Conservation (phyloP, 805 yeast species). For the Saccharomycopsis synnaedendra region DNA sequence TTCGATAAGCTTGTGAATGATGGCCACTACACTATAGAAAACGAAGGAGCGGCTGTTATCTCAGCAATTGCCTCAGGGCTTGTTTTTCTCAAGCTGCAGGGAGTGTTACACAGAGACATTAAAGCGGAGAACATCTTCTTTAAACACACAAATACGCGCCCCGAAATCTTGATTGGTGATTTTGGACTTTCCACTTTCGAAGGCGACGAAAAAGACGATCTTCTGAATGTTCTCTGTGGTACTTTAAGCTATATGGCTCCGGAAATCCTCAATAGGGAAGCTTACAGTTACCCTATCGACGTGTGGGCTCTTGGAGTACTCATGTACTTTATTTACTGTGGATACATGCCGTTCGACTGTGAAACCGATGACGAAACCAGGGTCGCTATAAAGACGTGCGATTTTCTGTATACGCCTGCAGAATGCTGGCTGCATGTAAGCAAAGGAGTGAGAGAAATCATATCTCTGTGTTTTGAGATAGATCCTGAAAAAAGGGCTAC, state of each 20-base stretch:
- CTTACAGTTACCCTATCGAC: slow-evolving; percentile 53
- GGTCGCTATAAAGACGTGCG: slow-evolving; percentile 48
- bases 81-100: slow-evolving; percentile 43
- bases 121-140: slow-evolving; percentile 74
- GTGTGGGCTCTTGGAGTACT: slow-evolving; percentile 72
- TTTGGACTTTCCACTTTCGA: slow-evolving; percentile 54
- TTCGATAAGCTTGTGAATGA: slow-evolving; percentile 44
- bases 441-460: slow-evolving; percentile 43
- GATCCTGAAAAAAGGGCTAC: slow-evolving; percentile 36
- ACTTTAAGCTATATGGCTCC: slow-evolving; percentile 73
- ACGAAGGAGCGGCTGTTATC: slow-evolving; percentile 39
- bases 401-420: slow-evolving; percentile 50
- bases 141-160: slow-evolving; percentile 47
- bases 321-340: slow-evolving; percentile 58
- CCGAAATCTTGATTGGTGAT: slow-evolving; percentile 69
- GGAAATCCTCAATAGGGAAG: slow-evolving; percentile 40
- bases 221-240: slow-evolving; percentile 40
- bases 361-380: slow-evolving; percentile 59
- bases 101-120: slow-evolving; percentile 71
- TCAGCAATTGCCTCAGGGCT: slow-evolving; percentile 42
- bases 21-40: slow-evolving; percentile 32
- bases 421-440: slow-evolving; percentile 44
- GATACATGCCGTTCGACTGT: slow-evolving; percentile 71
- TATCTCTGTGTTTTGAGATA: slow-evolving; percentile 38
- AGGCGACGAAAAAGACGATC: slow-evolving; percentile 19